phyloP scores from a whole-genome alignment of 2,329 filamentous ascomycete genomes.

The Xylaria sp. region DNA sequence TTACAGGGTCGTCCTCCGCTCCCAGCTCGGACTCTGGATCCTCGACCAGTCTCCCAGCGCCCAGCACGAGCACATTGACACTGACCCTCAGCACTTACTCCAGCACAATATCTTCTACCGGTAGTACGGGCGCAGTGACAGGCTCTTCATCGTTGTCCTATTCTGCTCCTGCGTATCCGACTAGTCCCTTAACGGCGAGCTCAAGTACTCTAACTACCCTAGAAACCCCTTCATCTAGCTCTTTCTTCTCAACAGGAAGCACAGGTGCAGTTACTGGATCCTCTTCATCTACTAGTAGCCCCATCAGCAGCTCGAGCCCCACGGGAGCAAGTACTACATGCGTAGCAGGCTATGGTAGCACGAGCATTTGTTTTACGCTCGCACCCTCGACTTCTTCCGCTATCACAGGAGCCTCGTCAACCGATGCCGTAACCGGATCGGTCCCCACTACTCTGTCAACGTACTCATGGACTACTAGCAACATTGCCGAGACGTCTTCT shows the following conservation, averaged over 20 bases:
- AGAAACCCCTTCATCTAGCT: constrained; percentile 2
- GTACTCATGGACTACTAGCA: constrained; percentile 13
- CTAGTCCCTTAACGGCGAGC: constrained; percentile 16
- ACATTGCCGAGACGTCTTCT: constrained; percentile 9
- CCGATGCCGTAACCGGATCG: constrained; percentile 26
- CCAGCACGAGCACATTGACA: constrained; percentile 32
- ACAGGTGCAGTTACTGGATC: constrained; percentile 30
- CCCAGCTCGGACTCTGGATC: constrained; percentile 15
- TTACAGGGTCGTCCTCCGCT: constrained; percentile 24
- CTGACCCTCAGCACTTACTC: constrained; percentile 12
- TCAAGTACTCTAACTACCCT: constrained; percentile 35
- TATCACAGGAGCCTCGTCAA: constrained; percentile 24
- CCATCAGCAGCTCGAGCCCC: neutral
- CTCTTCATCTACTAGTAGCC: constrained; percentile 24
- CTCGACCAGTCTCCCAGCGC: constrained; percentile 18
- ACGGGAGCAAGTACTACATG: constrained; percentile 30
- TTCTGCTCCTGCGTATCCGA: constrained; percentile 22
- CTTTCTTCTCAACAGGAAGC: constrained; percentile 18
- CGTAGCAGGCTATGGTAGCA: constrained; percentile 27
- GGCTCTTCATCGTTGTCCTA: constrained; percentile 28
- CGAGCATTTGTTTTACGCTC: constrained; percentile 31
- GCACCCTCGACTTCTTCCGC: constrained; percentile 8
- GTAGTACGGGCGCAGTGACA: constrained; percentile 33
- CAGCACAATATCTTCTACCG: constrained; percentile 30
- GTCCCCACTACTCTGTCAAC: constrained; percentile 34